These are phyloP conservation scores for Cladosporium sp. DNA, from an alignment of 2,329 filamentous ascomycete genomes.

Conservation along the genomic window DNA sequence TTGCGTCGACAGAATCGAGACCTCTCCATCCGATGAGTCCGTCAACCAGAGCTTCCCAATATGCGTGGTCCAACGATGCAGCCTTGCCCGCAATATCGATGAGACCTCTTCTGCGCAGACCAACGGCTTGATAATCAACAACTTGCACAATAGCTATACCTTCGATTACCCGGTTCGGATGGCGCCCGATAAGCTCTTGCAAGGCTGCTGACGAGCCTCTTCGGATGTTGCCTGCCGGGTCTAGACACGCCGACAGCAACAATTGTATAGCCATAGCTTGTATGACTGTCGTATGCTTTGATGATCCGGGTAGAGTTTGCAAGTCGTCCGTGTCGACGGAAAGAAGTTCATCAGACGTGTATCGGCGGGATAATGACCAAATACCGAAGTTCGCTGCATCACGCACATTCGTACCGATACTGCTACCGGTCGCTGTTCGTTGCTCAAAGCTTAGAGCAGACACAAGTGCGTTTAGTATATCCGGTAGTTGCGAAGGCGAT, in stretches of 20 bases:
- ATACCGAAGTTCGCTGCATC: conserved; percentile 96
- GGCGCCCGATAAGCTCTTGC: conserved; percentile 88
- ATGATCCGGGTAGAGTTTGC: not conserved
- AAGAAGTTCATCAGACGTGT: conserved; percentile 73
- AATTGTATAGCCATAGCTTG: conserved; percentile 75
- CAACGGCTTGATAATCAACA: conserved; percentile 91
- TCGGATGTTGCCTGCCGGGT: conserved; percentile 88
- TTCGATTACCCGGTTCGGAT: conserved; percentile 76
- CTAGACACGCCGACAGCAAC: conserved; percentile 75
- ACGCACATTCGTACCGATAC: conserved; percentile 82
- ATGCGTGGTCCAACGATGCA: conserved; percentile 58
- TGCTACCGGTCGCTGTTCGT: conserved; percentile 75
- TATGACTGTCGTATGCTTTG: conserved; percentile 35
- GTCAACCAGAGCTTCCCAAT: conserved; percentile 66
- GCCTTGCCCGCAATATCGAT: conserved; percentile 69
- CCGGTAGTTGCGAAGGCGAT: conserved; percentile 63
- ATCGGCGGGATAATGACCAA: conserved; percentile 86
- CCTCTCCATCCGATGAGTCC: conserved; percentile 81
- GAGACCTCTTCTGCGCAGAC: conserved; percentile 78
- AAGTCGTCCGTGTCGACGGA: conserved; percentile 46
- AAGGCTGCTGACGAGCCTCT: conserved; percentile 88
- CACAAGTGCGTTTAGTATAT: conserved; percentile 72
- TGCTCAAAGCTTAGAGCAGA: conserved; percentile 86
- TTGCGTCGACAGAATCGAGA: conserved; percentile 71
- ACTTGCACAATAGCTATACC: conserved; percentile 84